Evolutionary conservation across 2,329 filamentous ascomycete genomes (phyloP), one percentile per base, ranked within the genome.

Genomic region (Fonsecaea pugnacius): DNA sequence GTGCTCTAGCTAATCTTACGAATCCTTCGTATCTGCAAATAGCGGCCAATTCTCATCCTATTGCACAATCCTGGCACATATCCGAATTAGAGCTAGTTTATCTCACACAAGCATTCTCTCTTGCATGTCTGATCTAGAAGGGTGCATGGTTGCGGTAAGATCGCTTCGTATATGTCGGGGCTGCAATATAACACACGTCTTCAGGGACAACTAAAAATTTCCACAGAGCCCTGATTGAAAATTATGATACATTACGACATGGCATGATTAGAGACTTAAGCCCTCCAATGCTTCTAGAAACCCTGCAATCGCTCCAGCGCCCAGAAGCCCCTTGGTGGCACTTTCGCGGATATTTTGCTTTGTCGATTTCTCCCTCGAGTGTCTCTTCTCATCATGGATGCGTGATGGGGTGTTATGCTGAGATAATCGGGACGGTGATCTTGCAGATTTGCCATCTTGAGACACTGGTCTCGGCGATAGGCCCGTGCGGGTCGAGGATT

Each of bases 221-320:
- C 32, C 18, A 12, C 21, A 18, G 33, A 35, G 33, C 24, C 43
- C 12, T 12, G 2, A 10, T 14, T 12, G 4, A 12, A 24, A 21
- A 46, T 46, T n/a, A 21, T 46, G 9, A 40, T 60, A 60, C 48
- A 51, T 51, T 35, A 40, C 46, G 10, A 52, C 8, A 24, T 5
- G 30, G 16, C 35, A 21, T 33, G 10, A 46, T 53, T 55, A 70
- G 35, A 71, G 52, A 52, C 67, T 70, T 56, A 78, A 73, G 2
- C 73, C 73, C 58, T 78, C 76, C 50, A 78, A 62, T n/a, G 76
- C 76, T 70, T 77, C 74, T 67, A 78, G 70, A 60, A 78, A 77
- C 10, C 75, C 76, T 5, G 75, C 75, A 61, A 77, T 75, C 14
- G 76, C 76, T 16, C 75, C 74, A 24, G 74, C 73, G 2, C 76